Conservation (phyloP, 2,329 filamentous ascomycete genomes). For the Pseudogymnoascus sp. region DNA sequence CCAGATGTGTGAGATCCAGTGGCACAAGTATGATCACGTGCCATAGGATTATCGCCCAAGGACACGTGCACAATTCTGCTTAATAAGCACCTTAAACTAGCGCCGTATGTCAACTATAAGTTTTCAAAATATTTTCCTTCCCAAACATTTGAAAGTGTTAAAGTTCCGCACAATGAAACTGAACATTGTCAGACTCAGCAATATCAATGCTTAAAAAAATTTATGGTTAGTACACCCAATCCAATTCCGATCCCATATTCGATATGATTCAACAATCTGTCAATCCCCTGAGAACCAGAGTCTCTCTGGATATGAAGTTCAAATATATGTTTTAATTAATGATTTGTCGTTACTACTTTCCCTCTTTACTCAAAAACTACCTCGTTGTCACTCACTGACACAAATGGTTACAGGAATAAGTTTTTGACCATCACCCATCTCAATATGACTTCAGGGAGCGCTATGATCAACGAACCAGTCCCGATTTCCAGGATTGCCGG, state of each 20-base stretch:
- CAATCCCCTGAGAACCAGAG: conserved; percentile 65
- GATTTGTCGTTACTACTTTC: conserved; percentile 30
- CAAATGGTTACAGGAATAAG: neutral
- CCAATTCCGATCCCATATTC: conserved; percentile 15
- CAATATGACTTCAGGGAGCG: conserved; percentile 17
- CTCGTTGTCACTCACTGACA: conserved; percentile 9
- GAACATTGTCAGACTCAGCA: neutral
- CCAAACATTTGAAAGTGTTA: neutral
- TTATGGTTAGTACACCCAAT: conserved; percentile 15
- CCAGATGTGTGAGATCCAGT: neutral
- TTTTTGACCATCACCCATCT: neutral
- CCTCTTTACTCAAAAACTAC: conserved; percentile 10
- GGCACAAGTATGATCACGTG: neutral
- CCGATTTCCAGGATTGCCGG: conserved; percentile 74
- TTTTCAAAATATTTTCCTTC: neutral
- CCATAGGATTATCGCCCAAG: neutral
- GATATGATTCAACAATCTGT: conserved; percentile 72
- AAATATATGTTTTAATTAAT: conserved; percentile 45
- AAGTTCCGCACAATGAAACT: neutral
- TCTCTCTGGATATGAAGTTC: conserved; percentile 37
- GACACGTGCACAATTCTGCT: neutral
- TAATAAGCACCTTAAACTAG: conserved; percentile 5
- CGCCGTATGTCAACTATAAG: conserved; percentile 5
- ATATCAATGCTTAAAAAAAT: neutral
- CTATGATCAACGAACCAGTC: conserved; percentile 45